Conservation (phyloP, 768 basidiomycete genomes). For the Chiua virens region DNA sequence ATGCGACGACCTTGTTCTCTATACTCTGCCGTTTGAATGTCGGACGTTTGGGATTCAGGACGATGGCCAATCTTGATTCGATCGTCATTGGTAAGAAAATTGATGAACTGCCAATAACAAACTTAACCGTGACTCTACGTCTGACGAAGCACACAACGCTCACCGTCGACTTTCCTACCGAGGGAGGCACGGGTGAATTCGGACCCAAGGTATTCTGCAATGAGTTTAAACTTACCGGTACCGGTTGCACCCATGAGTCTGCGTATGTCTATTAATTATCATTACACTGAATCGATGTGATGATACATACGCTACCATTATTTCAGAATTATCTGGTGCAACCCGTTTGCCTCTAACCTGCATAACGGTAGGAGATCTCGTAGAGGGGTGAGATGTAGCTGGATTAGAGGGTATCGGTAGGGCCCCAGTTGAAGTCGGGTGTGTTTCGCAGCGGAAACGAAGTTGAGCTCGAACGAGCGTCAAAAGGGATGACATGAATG, state of each 20-base stretch:
- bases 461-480: too few species aligned
- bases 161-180: slow-evolving; percentile 9
- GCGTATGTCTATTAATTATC: not conserved
- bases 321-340: not conserved
- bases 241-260: slow-evolving; percentile 11
- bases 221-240: not conserved
- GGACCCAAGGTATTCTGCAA: not conserved
- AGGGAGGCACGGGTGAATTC: not conserved
- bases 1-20: slow-evolving; percentile 1
- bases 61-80: slow-evolving; percentile 7
- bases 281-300: not conserved
- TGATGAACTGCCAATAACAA: not conserved
- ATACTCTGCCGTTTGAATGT: not conserved
- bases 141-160: not conserved
- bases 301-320: slow-evolving; percentile 3
- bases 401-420: too few species aligned
- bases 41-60: slow-evolving; percentile 6
- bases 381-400: too few species aligned
- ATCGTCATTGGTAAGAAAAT: slow-evolving; percentile 7
- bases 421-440: too few species aligned
- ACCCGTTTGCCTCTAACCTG: too few species aligned
- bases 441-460: too few species aligned
- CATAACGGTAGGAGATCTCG: too few species aligned
- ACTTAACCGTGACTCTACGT: not conserved
- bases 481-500: too few species aligned